Evolutionary conservation across 331 rosid species (phyloP).

Genomic region (Erythrophleum ivorense): DNA sequence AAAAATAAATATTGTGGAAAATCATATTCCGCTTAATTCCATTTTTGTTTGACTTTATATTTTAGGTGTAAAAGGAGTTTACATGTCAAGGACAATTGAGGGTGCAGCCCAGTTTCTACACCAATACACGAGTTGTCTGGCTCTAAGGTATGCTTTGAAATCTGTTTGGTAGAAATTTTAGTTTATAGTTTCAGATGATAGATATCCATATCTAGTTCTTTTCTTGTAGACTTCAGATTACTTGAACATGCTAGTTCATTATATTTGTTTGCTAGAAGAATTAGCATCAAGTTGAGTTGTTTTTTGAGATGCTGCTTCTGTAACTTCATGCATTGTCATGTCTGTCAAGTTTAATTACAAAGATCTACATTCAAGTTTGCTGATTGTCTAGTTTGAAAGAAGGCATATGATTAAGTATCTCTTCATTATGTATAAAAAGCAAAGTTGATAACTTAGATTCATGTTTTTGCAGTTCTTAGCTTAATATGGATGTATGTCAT

Average conservation of each 20-base stretch:
- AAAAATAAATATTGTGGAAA: not conserved
- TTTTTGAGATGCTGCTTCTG: not conserved
- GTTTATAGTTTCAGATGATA: slow-evolving; percentile 2
- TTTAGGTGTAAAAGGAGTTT: slow-evolving; percentile 81
- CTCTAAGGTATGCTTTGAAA: slow-evolving; percentile 61
- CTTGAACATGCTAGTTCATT: not conserved
- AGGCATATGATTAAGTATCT: not conserved
- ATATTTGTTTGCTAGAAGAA: not conserved
- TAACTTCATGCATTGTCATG: not conserved
- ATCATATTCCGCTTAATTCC: not conserved
- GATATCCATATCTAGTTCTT: not conserved
- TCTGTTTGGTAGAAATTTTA: not conserved
- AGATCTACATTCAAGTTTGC: not conserved
- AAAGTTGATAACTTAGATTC: not conserved
- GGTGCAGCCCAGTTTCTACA: slow-evolving; percentile 71
- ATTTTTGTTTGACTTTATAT: not conserved
- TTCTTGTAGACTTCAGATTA: not conserved
- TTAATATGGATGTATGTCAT: not conserved
- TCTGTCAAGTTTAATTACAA: not conserved
- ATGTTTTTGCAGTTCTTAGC: slow-evolving; percentile 1
- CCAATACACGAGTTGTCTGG: slow-evolving; percentile 57
- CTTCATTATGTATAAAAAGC: not conserved
- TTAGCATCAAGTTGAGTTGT: not conserved
- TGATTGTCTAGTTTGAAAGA: not conserved
- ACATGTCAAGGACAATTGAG: slow-evolving; percentile 73